phyloP scores from a whole-genome alignment of 2,329 filamentous ascomycete species.

The Tolypocladium nubicola region DNA sequence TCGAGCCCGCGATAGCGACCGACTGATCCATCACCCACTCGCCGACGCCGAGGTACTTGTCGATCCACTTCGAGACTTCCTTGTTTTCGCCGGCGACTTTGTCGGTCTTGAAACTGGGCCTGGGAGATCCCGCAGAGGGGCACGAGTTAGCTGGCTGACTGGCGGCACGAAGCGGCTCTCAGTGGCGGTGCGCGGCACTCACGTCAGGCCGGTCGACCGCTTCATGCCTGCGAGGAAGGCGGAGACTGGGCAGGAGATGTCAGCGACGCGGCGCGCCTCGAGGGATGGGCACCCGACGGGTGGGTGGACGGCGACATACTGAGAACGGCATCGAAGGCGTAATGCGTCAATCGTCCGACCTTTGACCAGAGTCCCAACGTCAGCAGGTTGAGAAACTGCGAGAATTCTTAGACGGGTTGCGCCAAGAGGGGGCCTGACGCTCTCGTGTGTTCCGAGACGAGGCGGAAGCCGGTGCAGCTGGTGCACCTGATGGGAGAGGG shows the following conservation, averaged over 20 bases:
- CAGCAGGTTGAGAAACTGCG: constrained; percentile 55
- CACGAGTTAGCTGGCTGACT: constrained; percentile 10
- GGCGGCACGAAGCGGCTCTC: not conserved
- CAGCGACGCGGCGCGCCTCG: not conserved
- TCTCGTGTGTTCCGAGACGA: not conserved
- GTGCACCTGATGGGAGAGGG: not conserved
- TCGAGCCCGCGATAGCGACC: constrained; percentile 80
- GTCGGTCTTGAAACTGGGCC: constrained; percentile 78
- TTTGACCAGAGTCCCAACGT: constrained; percentile 61
- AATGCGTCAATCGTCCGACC: constrained; percentile 89
- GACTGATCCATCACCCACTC: constrained; percentile 99
- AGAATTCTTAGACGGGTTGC: constrained; percentile 2
- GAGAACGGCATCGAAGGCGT: constrained; percentile 91
- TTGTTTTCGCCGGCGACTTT: constrained; percentile 70
- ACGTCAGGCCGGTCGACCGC: constrained; percentile 96
- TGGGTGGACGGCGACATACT: constrained; percentile 40
- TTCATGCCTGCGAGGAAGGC: constrained; percentile 95
- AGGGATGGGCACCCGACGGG: not conserved
- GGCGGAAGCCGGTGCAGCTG: not conserved
- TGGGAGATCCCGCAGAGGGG: constrained; percentile 27
- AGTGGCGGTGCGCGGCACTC: constrained; percentile 35
- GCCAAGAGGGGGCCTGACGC: not conserved
- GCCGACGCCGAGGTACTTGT: constrained; percentile 86
- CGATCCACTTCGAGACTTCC: constrained; percentile 77
- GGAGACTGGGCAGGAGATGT: constrained; percentile 53